Conservation (phyloP, 345 rosid genomes). For the thale cress (Arabidopsis thaliana) region TAIR10.1 NC_003076.8:24751501-24752000, state of each 20-base stretch:
- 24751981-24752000: conserved; percentile 25
- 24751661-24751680: conserved; percentile 38
- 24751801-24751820: background rate
- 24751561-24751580: conserved; percentile 1
- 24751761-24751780: background rate
- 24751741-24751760: background rate
- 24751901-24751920: conserved; percentile 2
- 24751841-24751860: no score
- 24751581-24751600: conserved; percentile 1
- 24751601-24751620: conserved; percentile 13
- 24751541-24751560: conserved; percentile 53
- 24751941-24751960: background rate
- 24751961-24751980: conserved; percentile 7
- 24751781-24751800: conserved; percentile 5
- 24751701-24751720: conserved; percentile 1
- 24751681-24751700: conserved; percentile 15
- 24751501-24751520: conserved; percentile 72
- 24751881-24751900: conserved; percentile 4
- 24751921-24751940: conserved; percentile 11
- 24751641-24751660: conserved; percentile 14
- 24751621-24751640: conserved; percentile 17
- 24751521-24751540: conserved; percentile 79
- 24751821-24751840: no score
- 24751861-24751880: background rate
- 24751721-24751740: background rate